Percentiles rank a stretch among this genome's conserved stretches.
Evolutionary conservation across 2,329 filamentous ascomycete genomes (phyloP).

Genomic region (Pseudocercospora musae): DNA sequence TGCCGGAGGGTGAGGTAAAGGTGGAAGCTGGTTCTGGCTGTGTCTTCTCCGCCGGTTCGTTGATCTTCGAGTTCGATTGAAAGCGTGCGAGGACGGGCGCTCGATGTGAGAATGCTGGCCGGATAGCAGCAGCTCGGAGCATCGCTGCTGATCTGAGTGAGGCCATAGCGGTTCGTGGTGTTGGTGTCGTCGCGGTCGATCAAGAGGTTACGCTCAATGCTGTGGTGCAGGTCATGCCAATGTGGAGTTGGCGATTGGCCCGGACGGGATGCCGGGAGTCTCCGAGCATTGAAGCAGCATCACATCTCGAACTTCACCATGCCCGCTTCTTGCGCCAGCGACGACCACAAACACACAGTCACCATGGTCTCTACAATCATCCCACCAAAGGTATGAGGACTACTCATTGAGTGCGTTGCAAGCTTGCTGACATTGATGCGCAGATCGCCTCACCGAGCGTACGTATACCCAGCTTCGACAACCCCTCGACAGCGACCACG

Average conservation of each 20-base stretch:
- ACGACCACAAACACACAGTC: conserved; percentile 25
- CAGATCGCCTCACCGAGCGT: conserved; percentile 82
- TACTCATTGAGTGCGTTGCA: conserved; percentile 27
- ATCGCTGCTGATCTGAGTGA: conserved; percentile 37
- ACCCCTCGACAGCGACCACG: conserved; percentile 7
- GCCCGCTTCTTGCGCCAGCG: conserved; percentile 13
- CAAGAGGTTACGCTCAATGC: conserved; percentile 7
- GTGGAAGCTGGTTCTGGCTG: conserved; percentile 14
- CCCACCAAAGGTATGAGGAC: conserved; percentile 80
- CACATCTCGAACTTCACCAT: conserved; percentile 11
- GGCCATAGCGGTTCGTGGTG: conserved; percentile 18
- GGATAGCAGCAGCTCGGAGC: conserved; percentile 37
- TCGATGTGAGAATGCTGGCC: conserved; percentile 26
- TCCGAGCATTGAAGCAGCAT: conserved; percentile 5
- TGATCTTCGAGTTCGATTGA: conserved; percentile 15
- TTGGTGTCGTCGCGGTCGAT: not conserved
- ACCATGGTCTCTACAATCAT: conserved; percentile 78
- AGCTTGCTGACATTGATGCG: conserved; percentile 26
- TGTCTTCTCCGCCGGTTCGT: conserved; percentile 15
- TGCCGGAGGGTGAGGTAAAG: conserved; percentile 13
- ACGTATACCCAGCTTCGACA: conserved; percentile 43
- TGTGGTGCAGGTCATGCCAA: conserved; percentile 13
- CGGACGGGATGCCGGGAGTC: not conserved
- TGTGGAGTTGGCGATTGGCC: conserved; percentile 7
- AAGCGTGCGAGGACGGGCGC: conserved; percentile 24